Evolutionary conservation across 768 basidiomycete species (phyloP), one percentile per base, ranked within the genome.

Genomic region (Goffeauzyma gilvescens): DNA sequence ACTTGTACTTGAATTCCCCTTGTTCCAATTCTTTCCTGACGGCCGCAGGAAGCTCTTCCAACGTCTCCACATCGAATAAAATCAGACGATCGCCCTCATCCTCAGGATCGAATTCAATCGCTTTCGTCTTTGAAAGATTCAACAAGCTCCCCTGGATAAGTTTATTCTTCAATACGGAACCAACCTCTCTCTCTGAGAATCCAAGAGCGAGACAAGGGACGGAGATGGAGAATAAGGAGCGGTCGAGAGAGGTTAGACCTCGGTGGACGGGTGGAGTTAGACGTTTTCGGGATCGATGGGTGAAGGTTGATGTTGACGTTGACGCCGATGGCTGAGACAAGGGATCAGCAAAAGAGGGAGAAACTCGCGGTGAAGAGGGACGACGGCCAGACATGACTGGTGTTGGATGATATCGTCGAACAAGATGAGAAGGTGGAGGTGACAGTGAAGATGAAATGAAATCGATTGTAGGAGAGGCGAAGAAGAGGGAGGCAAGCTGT

Each of bases 161-260:
- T n/a, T 50, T 55, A 44, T 55, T 49, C 5, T 43, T 48, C 32
- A 53, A 58, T 23, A 86, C 50, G 0, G 57, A 55, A 2, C 72
- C 69, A 0, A 77, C 72, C 54, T 72, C 72, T 8, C 62, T 61
- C 7, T 76, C 71, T 31, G 72, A 68, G 10, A 83, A 69, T 18
- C 75, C 71, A 17, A 71, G 75, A 18, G 78, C 81, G 24, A 89
- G 67, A 8, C 86, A 70, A 6, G 74, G 68, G 6, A 89, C 53
- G 1, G 71, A 68, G 60, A 74, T 78, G 20, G 59, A 69, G 57
- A 93, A 93, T 6, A 67, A 71, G 48, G 61, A 54, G 46, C 70
- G 72, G 64, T 85, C 75, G 60, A 32, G 61, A 59, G 23, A 38
- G n/a, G 69, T 42, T 54, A 59, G 55, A 6, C 53, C 72, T 33